Evolutionary conservation across 1,284 basidiomycete genomes (phyloP).

Genomic region (Ceratobasidium sp.): DNA sequence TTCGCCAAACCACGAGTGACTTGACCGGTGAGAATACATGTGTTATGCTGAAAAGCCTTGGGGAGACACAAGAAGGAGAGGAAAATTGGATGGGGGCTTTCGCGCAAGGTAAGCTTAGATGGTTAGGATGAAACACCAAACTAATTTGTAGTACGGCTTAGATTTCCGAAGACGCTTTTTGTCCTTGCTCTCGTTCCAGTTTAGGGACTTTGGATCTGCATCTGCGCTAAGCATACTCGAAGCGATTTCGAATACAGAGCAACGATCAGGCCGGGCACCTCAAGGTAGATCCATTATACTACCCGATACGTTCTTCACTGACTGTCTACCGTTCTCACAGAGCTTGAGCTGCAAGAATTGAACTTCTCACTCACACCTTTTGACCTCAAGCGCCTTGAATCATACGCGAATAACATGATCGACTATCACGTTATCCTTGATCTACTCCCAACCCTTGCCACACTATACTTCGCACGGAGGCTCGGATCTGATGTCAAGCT

Average conservation of each 20-base stretch:
- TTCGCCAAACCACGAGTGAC: conserved; percentile 94
- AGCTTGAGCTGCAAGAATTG: conserved; percentile 79
- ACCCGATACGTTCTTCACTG: neutral
- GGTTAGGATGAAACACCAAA: neutral
- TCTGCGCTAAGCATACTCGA: conserved; percentile 91
- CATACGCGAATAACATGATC: conserved; percentile 95
- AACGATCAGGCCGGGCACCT: conserved; percentile 61
- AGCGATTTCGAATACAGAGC: conserved; percentile 79
- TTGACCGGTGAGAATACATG: conserved; percentile 97
- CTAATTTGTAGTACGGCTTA: conserved; percentile 53
- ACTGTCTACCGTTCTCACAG: conserved; percentile 18
- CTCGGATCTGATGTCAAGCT: conserved; percentile 74
- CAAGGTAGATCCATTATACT: conserved; percentile 60
- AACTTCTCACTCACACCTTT: conserved; percentile 86
- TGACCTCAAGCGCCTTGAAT: conserved; percentile 95
- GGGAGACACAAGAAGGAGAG: conserved; percentile 59
- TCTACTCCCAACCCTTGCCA: conserved; percentile 84
- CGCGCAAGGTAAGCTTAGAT: conserved; percentile 75
- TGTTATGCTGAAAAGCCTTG: conserved; percentile 89
- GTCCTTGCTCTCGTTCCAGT: conserved; percentile 91
- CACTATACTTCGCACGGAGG: conserved; percentile 87
- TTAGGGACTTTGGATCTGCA: conserved; percentile 92
- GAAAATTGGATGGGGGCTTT: conserved; percentile 91
- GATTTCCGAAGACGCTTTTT: conserved; percentile 96
- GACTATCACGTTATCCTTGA: conserved; percentile 98